Evolutionary conservation across 1,284 basidiomycete species (phyloP), one percentile per base, ranked within the genome.

Genomic region (Apiotrichum siamense): DNA sequence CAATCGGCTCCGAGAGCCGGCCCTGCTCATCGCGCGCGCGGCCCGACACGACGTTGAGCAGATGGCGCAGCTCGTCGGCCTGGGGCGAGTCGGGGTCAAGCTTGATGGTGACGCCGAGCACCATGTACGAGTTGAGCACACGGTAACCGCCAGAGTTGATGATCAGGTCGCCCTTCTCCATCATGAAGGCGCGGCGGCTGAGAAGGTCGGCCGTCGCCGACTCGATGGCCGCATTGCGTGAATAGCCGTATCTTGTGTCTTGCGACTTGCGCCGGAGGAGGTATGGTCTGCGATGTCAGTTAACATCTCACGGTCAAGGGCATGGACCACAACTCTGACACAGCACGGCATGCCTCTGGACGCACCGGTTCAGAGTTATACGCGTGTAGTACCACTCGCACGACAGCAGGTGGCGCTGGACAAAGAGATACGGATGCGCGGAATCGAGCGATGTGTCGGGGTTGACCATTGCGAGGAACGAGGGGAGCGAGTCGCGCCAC

Each of bases 121-220:
- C 71, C 66, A 74, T 73, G 54, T 74, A 74, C 36, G 73, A 75
- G 57, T 75, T 75, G 44, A 75, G 61, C 62, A 74, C 70, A 58
- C 70, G 56, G 53, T 73, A 74, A 3, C 72, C 72, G 20, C 71
- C 74, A 41, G 61, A 64, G 58, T 75, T 73, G 38, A 72, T 70
- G 27, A 73, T 67, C 49, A 73, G 54, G 50, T 74, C 71, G 18
- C 70, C 69, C 60, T 75, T 74, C 54, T 74, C 73, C 60, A 75
- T 69, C 49, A 74, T 65, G 50, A 75, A 76, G 6, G 70, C 64
- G 47, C 74, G 56, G 29, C 75, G 60, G 35, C 67, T 69, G 11
- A 75, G 57, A 33, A 76, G 59, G 58, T 76, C 75, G 17, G 74
- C 74, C 20, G 68, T 74, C 1, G 75, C 75, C 21, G 69, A 67